Conservation (phyloP, 768 basidiomycete genomes). For the Amanita fuliginea region DNA sequence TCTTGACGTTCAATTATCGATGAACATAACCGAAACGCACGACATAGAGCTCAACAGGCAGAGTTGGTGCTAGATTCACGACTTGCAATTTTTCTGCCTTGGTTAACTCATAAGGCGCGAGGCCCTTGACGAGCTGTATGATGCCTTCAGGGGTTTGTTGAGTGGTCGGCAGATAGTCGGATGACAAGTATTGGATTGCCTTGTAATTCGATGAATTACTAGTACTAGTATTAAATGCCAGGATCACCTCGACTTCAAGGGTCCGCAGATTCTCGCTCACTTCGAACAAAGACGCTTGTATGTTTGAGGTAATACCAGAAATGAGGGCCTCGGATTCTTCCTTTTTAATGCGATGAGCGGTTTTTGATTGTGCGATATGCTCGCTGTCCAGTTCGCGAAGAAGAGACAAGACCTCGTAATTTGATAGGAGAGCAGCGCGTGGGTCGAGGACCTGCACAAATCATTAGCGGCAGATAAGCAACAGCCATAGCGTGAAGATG, state of each 20-base stretch:
- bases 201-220: slow-evolving; percentile 18
- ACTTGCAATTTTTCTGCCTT: slow-evolving; percentile 90
- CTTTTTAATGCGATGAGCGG: slow-evolving; percentile 65
- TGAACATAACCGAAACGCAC: slow-evolving; percentile 35
- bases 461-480: background rate
- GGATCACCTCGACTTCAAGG: slow-evolving; percentile 66
- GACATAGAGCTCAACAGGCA: slow-evolving; percentile 80
- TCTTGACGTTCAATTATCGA: background rate
- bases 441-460: slow-evolving; percentile 48
- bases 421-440: slow-evolving; percentile 75
- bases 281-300: slow-evolving; percentile 26
- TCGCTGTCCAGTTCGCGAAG: slow-evolving; percentile 70
- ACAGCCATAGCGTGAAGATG: background rate
- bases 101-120: slow-evolving; percentile 64
- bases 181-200: slow-evolving; percentile 80
- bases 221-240: background rate
- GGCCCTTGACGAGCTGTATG: slow-evolving; percentile 49
- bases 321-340: slow-evolving; percentile 38
- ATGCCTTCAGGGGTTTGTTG: slow-evolving; percentile 59
- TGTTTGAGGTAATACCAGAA: slow-evolving; percentile 3
- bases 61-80: slow-evolving; percentile 79
- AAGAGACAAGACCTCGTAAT: slow-evolving; percentile 75
- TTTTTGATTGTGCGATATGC: slow-evolving; percentile 57
- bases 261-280: slow-evolving; percentile 76
- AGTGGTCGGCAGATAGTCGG: slow-evolving; percentile 57